Percentiles rank a stretch among this genome's conserved stretches.
Conservation (phyloP, 306 rosid species). For the Coriaria nepalensis region DNA sequence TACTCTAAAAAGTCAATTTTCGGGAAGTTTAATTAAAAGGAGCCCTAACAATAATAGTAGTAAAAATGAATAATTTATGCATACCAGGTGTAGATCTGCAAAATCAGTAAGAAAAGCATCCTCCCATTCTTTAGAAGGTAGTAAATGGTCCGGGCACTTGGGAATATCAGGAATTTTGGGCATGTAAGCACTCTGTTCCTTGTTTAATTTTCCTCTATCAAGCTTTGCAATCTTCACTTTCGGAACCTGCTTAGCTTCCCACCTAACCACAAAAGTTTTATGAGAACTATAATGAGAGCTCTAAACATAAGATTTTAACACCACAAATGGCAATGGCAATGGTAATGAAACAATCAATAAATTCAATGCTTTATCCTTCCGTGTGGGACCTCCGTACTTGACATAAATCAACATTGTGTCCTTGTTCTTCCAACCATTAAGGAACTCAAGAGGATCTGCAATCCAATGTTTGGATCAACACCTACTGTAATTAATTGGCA, state of each 20-base stretch:
- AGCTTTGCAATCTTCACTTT: conserved; percentile 73
- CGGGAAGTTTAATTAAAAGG: not conserved
- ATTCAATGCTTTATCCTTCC: too few species aligned
- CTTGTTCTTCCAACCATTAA: too few species aligned
- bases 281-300: too few species aligned
- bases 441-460: too few species aligned
- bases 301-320: too few species aligned
- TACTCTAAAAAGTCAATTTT: not conserved
- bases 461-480: too few species aligned
- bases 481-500: too few species aligned
- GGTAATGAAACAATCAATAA: too few species aligned
- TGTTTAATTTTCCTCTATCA: conserved; percentile 44
- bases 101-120: conserved; percentile 66
- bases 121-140: conserved; percentile 77
- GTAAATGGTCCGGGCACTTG: conserved; percentile 61
- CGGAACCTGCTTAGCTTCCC: conserved; percentile 81
- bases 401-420: too few species aligned
- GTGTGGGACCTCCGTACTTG: too few species aligned
- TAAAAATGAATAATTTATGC: conserved; percentile 8
- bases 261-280: conserved; percentile 30
- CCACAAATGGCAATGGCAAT: too few species aligned
- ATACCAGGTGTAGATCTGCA: conserved; percentile 57
- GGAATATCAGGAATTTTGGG: conserved; percentile 78
- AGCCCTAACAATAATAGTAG: not conserved
- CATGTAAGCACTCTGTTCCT: conserved; percentile 78